Evolutionary conservation across 2,329 filamentous ascomycete genomes (phyloP).

Genomic region (Orbilia quercus): DNA sequence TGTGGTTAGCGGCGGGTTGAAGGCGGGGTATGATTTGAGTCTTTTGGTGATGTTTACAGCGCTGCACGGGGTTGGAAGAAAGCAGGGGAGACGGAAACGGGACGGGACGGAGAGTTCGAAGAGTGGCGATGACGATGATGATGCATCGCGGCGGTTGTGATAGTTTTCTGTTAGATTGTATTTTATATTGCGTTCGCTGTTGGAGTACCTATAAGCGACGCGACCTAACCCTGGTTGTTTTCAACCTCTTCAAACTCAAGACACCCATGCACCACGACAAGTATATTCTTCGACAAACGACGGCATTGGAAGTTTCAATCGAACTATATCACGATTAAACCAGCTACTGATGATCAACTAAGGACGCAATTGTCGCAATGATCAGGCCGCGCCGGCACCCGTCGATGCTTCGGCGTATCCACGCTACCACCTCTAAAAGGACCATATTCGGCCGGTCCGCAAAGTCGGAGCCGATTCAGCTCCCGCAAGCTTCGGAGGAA

Average conservation of each 20-base stretch:
- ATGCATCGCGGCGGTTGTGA: constrained; percentile 2
- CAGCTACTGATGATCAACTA: not conserved
- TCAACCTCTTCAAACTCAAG: too few species aligned
- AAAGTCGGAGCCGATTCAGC: constrained; percentile 13
- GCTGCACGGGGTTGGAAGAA: constrained; percentile 45
- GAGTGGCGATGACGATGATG: constrained; percentile 1
- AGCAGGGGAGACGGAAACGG: constrained; percentile 5
- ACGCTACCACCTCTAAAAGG: not conserved
- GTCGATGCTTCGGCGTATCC: constrained; percentile 9
- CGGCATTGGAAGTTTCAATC: too few species aligned
- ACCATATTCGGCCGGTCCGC: constrained; percentile 5
- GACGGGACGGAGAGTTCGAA: constrained; percentile 4
- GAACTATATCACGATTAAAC: not conserved
- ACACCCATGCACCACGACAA: too few species aligned
- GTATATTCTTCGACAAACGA: too few species aligned
- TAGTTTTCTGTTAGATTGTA: not conserved
- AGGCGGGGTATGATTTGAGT: constrained; percentile 72
- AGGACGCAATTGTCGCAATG: not conserved
- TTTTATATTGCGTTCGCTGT: not conserved
- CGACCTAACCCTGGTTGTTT: too few species aligned
- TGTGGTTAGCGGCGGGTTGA: constrained; percentile 72
- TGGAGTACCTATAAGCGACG: too few species aligned
- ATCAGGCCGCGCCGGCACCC: not conserved
- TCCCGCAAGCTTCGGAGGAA: constrained; percentile 40
- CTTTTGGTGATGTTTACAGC: constrained; percentile 67